Evolutionary conservation across 768 basidiomycete species (phyloP), one percentile per base, ranked within the genome.

Genomic region (Leccinum imitatum): DNA sequence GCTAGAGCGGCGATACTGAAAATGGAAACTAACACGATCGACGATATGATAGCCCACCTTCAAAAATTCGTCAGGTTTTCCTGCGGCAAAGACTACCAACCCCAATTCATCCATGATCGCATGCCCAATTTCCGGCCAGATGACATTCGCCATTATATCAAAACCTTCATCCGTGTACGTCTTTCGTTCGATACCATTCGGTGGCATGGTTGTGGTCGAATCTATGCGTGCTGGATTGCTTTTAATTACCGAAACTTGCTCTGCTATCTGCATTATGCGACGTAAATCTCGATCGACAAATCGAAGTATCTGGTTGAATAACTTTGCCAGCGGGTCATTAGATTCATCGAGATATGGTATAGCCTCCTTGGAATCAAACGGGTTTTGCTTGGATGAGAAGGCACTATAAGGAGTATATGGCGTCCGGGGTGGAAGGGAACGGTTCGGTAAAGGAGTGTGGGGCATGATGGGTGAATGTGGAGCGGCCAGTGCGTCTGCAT

Each of bases 41-140:
- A 10, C 17, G 23, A 33, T 25, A 39, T 50, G 58, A 55, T 13
- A 68, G 13, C 82, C 56, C 59, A 95, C 95, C 79, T 87, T 89
- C 55, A 92, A 85, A 72, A 98, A 93, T 57, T 95, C 92, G 54
- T 89, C 86, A 11, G 97, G 94, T 57, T 89, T 83, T 14, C 97
- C 97, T 3, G 89, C 90, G n/a, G 95, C 87, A 72, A 98, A 99
- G 2, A 98, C 84, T 8, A 86, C 75, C 21, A 75, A 76, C 1
- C 96, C 95, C 47, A 98, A 76, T 69, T 96, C 93, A 60, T 89
- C 86, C 80, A 91, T 87, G 52, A 99, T 84, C 0, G 91, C 83
- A 46, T 80, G 78, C 2, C 87, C 90, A 19, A 96, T 74, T 74
- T 95, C 93, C 10, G 87, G 87, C 91, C 94, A 96, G 5, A 98